Evolutionary conservation across 139 green algal genomes (phyloP), one percentile per base, ranked within the genome.

Genomic region (Picochlorum sp.): DNA sequence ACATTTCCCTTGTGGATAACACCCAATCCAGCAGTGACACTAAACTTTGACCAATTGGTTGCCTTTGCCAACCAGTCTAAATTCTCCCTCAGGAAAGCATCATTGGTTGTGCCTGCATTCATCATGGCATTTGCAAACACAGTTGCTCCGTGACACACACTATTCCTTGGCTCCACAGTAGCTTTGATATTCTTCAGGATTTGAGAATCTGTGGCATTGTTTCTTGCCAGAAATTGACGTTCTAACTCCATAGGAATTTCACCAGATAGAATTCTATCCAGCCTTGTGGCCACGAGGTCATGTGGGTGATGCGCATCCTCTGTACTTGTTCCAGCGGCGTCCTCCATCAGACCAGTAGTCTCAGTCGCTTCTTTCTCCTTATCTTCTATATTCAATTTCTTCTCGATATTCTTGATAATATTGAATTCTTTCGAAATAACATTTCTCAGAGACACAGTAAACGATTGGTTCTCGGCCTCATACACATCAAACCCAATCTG

Each of bases 1-100:
- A 98, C 71, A 72, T 97, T 91, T 18, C 94, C 94, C 7, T 72
- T 81, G 80, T 99, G 94, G 64, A 99, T 98, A 41, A 96, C 90
- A 2, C 94, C 94, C 31, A 99, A 84, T 0, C 89, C 90, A 31
- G 94, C 94, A 7, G 94, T 99, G n/a, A 94, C 94, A 41, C 68
- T 84, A 77, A 99, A 98, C 75, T 98, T 98, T 63, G 92, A 88
- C 94, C 94, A 99, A 86, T 99, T 99, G 65, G 94, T 99, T 13
- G 94, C 89, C 44, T 86, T 81, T 18, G 72, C 80, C 62, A 99
- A 82, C 93, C 93, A 98, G 47, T 98, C 93, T 60, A 97, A 73
- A 78, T 96, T 96, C 28, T 95, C 86, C 3, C 92, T 77, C 69
- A 99, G 74, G 74, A 99, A 99, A 3, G 88, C 87, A 72, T 99